Evolutionary conservation across 768 basidiomycete genomes (phyloP), one percentile per base, ranked within the genome.

Genomic region (Lactarius akahatsu): DNA sequence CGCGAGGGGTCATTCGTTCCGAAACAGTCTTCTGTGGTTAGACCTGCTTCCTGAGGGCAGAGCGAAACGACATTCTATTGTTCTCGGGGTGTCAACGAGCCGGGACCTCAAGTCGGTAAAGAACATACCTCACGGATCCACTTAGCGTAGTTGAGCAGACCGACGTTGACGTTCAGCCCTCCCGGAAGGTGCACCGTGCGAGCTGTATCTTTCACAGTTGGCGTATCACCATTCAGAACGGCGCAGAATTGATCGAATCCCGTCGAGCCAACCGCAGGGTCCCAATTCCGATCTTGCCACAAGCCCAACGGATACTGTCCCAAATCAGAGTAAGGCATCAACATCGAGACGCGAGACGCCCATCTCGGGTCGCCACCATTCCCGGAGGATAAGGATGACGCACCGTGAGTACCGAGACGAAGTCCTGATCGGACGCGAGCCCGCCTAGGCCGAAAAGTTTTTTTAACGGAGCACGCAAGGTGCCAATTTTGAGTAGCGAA

Each of bases 201-300:
- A 6, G 41, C 20, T 2, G 58, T 41, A 23, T 69, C 64, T 16
- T 61, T 38, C 43, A 41, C 2, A 9, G 55, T 59, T 18, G 68
- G 41, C 13, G 62, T 59, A 55, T 69, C 63, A 13, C 59, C 68
- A 15, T 69, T 69, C 61, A 94, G 74, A 1, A 81, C 76, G 15
- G 75, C 76, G 71, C 91, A 93, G 73, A 93, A 93, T 7, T 83
- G 75, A 64, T 88, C 86, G 68, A 93, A 93, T 0, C 47, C 71
- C 3, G 79, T 81, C 71, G 82, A 87, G 32, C 80, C 82, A 60
- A 90, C 83, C 7, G 78, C 77, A 0, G 91, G 88, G 73, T 96
- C 91, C 96, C 96, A 97, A 73, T 89, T 90, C 75, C 87, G 90
- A 5, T 79, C 79, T 78, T 98, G 96, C 91, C 94, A 97, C 6